Evolutionary conservation across 2,329 filamentous ascomycete genomes (phyloP), one percentile per base, ranked within the genome.

Genomic region (Seiridium cupressi): DNA sequence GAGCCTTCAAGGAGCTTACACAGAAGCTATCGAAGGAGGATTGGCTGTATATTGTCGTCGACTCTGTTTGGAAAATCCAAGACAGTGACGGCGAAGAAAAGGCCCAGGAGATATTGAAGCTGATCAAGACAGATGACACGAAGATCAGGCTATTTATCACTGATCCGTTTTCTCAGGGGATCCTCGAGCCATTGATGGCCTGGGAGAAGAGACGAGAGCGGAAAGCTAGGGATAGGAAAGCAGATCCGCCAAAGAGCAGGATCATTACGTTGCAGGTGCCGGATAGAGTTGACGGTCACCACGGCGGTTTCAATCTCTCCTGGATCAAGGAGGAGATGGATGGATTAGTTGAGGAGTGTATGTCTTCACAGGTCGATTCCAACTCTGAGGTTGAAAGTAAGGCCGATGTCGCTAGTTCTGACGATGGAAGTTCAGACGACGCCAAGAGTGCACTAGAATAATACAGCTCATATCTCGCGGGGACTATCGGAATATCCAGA

Each of bases 241-340:
- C 2, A 7, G 8, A 35, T 0, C 5, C 18, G 34, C 6, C 38
- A 31, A 44, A 57, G 35, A 56, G 53, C 32, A 60, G 38, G 2
- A 10, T 57, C 1, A 5, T 49, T n/a, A 34, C 38, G 6, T n/a
- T 60, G 5, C 26, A 57, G 36, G 53, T 57, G 1, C 58, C 58
- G 9, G 53, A 60, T 5, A n/a, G 44, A 8, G 58, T 60, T 9
- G 53, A 56, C 36, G 46, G 46, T 2, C 32, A 31, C 7, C 53
- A 51, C 4, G 34, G 44, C 5, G 58, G 47, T 1, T 60, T 60
- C n/a, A 60, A 60, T 31, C 40, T 53, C 31, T 26, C 34, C 26
- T 60, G 51, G 53, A 48, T 57, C 13, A 44, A 60, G 38, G 38
- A 53, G 10, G 58, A 60, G 18, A 10, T 60, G 8, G 7, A 57